Evolutionary conservation across 352 stramenopile species (phyloP).

Genomic region (Globisporangium carolinianum): DNA sequence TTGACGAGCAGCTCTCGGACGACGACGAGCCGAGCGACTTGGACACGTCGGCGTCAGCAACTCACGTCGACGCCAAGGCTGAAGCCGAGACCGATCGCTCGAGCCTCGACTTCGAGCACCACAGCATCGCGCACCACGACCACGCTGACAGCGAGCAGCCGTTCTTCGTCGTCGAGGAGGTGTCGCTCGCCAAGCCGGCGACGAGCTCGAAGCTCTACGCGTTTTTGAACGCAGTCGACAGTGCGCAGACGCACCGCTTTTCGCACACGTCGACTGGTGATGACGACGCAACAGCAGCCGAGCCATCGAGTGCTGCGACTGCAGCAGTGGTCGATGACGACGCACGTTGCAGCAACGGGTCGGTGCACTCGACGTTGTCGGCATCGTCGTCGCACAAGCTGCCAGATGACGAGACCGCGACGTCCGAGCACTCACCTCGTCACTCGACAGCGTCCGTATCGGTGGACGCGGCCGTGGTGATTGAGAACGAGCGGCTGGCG

Average conservation of each 20-base stretch:
- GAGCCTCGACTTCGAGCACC: slow-evolving; percentile 6
- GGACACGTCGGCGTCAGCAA: neutral
- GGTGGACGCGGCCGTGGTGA: slow-evolving; percentile 21
- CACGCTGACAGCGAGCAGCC: slow-evolving; percentile 23
- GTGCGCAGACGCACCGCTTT: slow-evolving; percentile 10
- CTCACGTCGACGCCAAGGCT: neutral
- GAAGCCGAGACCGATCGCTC: too few relatives aligned
- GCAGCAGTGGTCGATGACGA: neutral
- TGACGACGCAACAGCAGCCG: slow-evolving; percentile 11
- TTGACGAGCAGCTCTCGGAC: slow-evolving; percentile 11
- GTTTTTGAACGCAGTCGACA: slow-evolving; percentile 44
- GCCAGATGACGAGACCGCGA: slow-evolving; percentile 8
- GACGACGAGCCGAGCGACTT: neutral
- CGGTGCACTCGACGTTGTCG: neutral
- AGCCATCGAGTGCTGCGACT: neutral
- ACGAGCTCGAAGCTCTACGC: slow-evolving; percentile 41
- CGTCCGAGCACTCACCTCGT: slow-evolving; percentile 8
- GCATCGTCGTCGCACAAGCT: slow-evolving; percentile 6
- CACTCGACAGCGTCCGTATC: slow-evolving; percentile 12
- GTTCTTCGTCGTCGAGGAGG: slow-evolving; percentile 30
- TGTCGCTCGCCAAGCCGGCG: slow-evolving; percentile 19
- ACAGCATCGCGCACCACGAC: slow-evolving; percentile 17
- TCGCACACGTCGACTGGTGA: slow-evolving; percentile 10
- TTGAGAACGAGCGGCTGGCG: slow-evolving; percentile 37
- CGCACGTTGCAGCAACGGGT: neutral